phyloP scores from a whole-genome alignment of 495 filamentous ascomycete genomes.

The Podospora pseudocomata region DNA sequence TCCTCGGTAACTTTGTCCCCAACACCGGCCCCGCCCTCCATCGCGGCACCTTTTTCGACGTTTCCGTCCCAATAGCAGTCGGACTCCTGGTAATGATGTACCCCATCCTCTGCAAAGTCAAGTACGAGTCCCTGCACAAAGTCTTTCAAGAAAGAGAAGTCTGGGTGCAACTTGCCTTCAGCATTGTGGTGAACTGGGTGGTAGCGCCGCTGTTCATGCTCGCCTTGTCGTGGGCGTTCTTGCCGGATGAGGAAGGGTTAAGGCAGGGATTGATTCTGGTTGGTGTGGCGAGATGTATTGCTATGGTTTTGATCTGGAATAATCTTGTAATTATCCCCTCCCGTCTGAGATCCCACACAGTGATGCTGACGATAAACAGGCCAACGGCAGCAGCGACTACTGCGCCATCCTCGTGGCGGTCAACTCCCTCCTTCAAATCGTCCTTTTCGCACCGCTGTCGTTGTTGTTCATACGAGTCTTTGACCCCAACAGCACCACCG shows the following conservation, averaged over 20 bases:
- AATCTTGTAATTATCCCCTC: conserved; percentile 32
- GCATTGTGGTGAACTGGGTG: conserved; percentile 81
- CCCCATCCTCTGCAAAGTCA: conserved; percentile 90
- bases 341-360: neutral
- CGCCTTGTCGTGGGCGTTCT: conserved; percentile 74
- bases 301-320: conserved; percentile 56
- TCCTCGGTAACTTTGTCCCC: conserved; percentile 75
- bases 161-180: conserved; percentile 79
- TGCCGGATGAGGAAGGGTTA: conserved; percentile 66
- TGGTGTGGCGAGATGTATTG: conserved; percentile 75
- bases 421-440: conserved; percentile 83
- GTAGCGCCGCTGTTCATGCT: conserved; percentile 88
- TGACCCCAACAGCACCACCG: conserved; percentile 36
- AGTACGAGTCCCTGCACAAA: conserved; percentile 72
- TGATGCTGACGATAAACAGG: conserved; percentile 46
- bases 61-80: conserved; percentile 75
- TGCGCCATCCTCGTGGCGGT: conserved; percentile 88
- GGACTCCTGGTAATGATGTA: conserved; percentile 94
- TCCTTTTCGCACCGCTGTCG: conserved; percentile 77
- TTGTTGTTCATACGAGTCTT: conserved; percentile 76
- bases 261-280: conserved; percentile 74
- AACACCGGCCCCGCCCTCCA: conserved; percentile 59
- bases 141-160: conserved; percentile 58
- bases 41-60: conserved; percentile 66
- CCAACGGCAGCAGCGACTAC: conserved; percentile 76